Evolutionary conservation across 2,329 filamentous ascomycete genomes (phyloP).

Genomic region (Zymoseptoria ardabiliae): DNA sequence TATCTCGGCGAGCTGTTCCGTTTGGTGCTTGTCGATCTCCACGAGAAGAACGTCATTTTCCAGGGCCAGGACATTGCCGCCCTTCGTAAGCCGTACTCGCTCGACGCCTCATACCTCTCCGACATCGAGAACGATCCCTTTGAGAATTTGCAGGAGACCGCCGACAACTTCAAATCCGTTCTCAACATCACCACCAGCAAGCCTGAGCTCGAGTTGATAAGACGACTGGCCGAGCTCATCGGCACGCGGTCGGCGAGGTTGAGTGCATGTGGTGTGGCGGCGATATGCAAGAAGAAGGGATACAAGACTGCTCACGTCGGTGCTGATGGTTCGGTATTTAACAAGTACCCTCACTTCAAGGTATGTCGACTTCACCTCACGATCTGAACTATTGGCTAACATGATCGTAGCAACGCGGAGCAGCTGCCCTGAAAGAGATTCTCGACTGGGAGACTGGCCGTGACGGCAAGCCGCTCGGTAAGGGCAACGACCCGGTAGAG

Average conservation of each 20-base stretch:
- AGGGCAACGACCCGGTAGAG: conserved; percentile 69
- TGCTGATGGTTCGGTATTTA: conserved; percentile 95
- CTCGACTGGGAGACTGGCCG: conserved; percentile 81
- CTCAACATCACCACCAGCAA: conserved; percentile 64
- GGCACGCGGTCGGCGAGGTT: conserved; percentile 89
- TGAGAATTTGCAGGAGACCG: conserved; percentile 87
- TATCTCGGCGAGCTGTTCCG: conserved; percentile 42
- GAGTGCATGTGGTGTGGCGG: conserved; percentile 88
- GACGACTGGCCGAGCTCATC: conserved; percentile 85
- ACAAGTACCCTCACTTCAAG: conserved; percentile 99
- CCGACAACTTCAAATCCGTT: conserved; percentile 70
- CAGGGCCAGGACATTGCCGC: conserved; percentile 70
- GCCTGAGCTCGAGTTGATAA: conserved; percentile 80
- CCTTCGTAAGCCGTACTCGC: conserved; percentile 76
- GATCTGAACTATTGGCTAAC: not conserved
- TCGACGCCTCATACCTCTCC: conserved; percentile 91
- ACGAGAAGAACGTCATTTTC: conserved; percentile 71
- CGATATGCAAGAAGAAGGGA: conserved; percentile 93
- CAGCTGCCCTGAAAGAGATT: conserved; percentile 84
- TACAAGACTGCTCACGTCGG: conserved; percentile 86
- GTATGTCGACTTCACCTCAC: not conserved
- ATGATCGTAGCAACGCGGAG: conserved; percentile 59
- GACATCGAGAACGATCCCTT: conserved; percentile 89
- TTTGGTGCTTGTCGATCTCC: conserved; percentile 41
- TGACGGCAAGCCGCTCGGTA: conserved; percentile 51